phyloP scores from a whole-genome alignment of 108 stramenopile species.

The Cyclotella atomus region DNA sequence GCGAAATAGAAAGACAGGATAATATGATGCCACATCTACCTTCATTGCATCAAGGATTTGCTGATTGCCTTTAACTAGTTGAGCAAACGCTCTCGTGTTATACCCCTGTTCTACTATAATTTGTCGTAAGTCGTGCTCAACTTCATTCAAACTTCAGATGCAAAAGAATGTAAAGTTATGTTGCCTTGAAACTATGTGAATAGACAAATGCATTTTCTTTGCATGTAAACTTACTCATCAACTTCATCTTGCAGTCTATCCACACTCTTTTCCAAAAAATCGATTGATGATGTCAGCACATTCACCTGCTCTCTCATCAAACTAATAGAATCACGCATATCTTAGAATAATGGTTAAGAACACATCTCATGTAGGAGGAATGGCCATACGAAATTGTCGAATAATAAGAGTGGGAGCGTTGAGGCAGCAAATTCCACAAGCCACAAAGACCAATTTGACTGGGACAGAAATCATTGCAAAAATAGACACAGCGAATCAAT shows the following conservation, averaged over 20 bases:
- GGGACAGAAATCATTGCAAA: neutral
- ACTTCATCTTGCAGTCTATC: neutral
- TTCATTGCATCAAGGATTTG: neutral
- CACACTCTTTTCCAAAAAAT: neutral
- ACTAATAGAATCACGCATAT: neutral
- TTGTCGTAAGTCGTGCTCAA: neutral
- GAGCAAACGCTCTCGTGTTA: neutral
- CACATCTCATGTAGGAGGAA: neutral
- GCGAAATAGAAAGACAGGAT: no score
- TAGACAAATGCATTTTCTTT: neutral
- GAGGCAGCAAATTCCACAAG: neutral
- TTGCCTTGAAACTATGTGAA: neutral
- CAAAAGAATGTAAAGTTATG: neutral
- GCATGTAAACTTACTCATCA: neutral
- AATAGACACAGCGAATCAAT: neutral
- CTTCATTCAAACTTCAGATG: neutral
- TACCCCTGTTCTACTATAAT: neutral
- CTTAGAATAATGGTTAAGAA: neutral
- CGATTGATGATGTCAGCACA: neutral
- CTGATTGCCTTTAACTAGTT: neutral
- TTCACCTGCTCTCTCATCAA: neutral
- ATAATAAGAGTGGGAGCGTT: neutral
- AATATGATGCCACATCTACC: no score
- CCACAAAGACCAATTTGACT: neutral
- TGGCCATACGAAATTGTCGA: neutral